Evolutionary conservation across 2,329 filamentous ascomycete genomes (phyloP), one percentile per base, ranked within the genome.

Genomic region (Calonectria fujianensis): DNA sequence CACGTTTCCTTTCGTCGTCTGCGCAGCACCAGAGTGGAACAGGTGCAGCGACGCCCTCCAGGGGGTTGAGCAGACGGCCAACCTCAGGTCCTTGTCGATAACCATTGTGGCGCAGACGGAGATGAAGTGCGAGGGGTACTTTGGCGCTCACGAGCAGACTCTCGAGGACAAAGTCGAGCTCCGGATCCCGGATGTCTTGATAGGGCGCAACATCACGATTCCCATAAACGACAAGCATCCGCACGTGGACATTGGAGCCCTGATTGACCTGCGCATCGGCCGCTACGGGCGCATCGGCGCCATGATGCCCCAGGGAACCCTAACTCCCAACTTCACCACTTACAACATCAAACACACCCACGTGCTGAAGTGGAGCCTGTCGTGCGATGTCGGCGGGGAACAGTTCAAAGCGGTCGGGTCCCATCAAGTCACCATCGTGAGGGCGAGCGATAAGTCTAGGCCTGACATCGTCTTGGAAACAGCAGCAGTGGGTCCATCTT

Each of bases 261-360:
- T 73, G 10, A 41, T 75, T 0, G 27, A 64, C 11, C 18, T 80
- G 0, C 72, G 70, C 0, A 29, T 82, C 7, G 68, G 45, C 0
- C 29, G 39, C 10, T 7, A 35, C 2, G 18, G 18, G 0, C 48
- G 63, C 3, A 24, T 64, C 0, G 73, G 54, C 2, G 14, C 48
- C 0, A 20, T 3, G 27, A 59, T 20, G 13, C 10, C 16, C 6
- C 32, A 4, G 4, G 39, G 16, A 1, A 39, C 0, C 20, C 73
- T 82, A 4, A 72, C 51, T 1, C 80, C 82, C 0, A 73, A 51
- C 14, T 79, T 83, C 69, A 71, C 61, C 31, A 82, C 79, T 0
- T 82, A 81, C 64, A 83, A 81, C 29, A 80, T 84, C 24, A 73
- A 66, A 2, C 77, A 82, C 3, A 73, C 39, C 0, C 81, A 84